Evolutionary conservation across 139 green algal species (phyloP).

Genomic region (Chlamydomonas applanata): DNA sequence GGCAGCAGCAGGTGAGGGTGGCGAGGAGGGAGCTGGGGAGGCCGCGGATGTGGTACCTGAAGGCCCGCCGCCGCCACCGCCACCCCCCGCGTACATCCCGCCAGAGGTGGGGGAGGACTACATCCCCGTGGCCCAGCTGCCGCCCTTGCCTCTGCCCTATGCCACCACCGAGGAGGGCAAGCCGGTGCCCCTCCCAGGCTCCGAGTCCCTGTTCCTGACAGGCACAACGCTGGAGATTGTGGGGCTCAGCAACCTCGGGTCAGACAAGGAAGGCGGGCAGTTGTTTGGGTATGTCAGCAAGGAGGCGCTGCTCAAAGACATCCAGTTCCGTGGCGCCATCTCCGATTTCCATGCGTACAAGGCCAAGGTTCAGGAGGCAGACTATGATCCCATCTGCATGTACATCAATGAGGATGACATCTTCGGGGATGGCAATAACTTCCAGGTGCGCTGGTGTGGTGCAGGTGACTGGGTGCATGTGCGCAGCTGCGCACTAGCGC

Average conservation of each 20-base stretch:
- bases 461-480: neutral
- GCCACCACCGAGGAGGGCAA: constrained; percentile 39
- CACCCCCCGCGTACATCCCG: constrained; percentile 5
- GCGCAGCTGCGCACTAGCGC: too few species aligned
- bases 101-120: constrained; percentile 41
- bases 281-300: constrained; percentile 9
- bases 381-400: constrained; percentile 65
- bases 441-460: constrained; percentile 42
- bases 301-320: constrained; percentile 54
- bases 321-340: constrained; percentile 81
- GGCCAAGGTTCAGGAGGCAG: constrained; percentile 45
- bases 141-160: constrained; percentile 40
- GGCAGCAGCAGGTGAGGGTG: neutral
- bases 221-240: constrained; percentile 45
- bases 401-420: constrained; percentile 71
- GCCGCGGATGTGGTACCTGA: neutral
- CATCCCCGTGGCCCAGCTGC: constrained; percentile 35
- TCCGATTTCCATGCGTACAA: constrained; percentile 68
- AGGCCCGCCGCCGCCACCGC: neutral
- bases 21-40: neutral
- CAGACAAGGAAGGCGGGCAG: constrained; percentile 9
- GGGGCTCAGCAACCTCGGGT: constrained; percentile 14
- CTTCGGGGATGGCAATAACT: constrained; percentile 85
- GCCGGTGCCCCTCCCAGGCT: constrained; percentile 39
- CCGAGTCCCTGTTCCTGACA: constrained; percentile 59